phyloP scores from a whole-genome alignment of 2,329 filamentous ascomycete genomes.

The Verticillium nubilum region DNA sequence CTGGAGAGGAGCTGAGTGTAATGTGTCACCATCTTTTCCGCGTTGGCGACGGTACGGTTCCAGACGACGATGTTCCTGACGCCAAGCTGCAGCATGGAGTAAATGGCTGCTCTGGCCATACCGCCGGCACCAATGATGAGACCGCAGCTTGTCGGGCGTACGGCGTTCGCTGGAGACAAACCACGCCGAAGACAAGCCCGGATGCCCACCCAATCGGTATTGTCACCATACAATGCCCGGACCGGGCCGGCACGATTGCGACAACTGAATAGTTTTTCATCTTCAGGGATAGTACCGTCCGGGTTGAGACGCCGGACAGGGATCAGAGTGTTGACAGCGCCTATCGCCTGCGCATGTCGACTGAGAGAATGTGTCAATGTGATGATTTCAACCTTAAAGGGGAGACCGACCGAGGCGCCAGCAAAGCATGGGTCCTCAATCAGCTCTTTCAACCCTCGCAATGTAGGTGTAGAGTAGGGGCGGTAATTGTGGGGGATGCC shows the following conservation, averaged over 20 bases:
- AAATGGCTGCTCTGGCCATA: conserved; percentile 74
- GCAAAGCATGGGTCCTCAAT: conserved; percentile 64
- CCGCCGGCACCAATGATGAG: conserved; percentile 63
- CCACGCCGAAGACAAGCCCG: conserved; percentile 66
- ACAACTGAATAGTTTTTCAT: conserved; percentile 45
- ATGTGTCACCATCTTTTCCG: conserved; percentile 61
- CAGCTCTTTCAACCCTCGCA: conserved; percentile 59
- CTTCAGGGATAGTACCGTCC: conserved; percentile 51
- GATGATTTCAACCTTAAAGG: conserved; percentile 71
- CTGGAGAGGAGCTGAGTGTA: conserved; percentile 54
- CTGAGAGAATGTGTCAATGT: conserved; percentile 64
- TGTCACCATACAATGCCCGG: conserved; percentile 68
- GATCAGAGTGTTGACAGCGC: conserved; percentile 71
- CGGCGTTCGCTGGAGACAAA: conserved; percentile 65
- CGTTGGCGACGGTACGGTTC: conserved; percentile 65
- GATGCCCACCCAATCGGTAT: conserved; percentile 79
- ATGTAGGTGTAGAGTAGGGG: conserved; percentile 56
- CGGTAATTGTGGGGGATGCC: conserved; percentile 65
- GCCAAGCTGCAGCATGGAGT: conserved; percentile 72
- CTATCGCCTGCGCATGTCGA: conserved; percentile 67
- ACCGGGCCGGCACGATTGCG: conserved; percentile 61
- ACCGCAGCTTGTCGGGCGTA: conserved; percentile 48
- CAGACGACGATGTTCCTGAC: conserved; percentile 71
- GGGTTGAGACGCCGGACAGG: conserved; percentile 58
- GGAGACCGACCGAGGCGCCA: conserved; percentile 65